phyloP scores from a whole-genome alignment of 768 basidiomycete genomes.

The Tulasnella sp. region DNA sequence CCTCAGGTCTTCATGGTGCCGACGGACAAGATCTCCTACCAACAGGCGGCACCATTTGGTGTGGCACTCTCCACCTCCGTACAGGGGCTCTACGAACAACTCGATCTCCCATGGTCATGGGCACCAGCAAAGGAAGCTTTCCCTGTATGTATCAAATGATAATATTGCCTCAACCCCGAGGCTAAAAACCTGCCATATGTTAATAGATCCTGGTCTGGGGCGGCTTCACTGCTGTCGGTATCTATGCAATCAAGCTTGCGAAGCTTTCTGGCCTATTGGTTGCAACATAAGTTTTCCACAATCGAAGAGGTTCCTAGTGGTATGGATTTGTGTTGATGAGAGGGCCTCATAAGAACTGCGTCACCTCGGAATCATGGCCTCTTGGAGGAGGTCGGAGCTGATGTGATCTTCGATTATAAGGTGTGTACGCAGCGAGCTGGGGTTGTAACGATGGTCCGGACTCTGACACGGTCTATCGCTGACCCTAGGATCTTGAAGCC shows the following conservation, averaged over 20 bases:
- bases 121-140: not conserved
- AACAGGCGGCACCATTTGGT: slow-evolving; percentile 19
- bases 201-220: slow-evolving; percentile 18
- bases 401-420: slow-evolving; percentile 32
- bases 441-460: not conserved
- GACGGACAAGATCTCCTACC: slow-evolving; percentile 15
- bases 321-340: not conserved
- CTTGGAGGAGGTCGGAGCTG: slow-evolving; percentile 34
- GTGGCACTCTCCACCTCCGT: slow-evolving; percentile 21
- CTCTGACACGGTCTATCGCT: not conserved
- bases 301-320: too few species aligned
- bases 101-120: slow-evolving; percentile 17
- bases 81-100: slow-evolving; percentile 16
- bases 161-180: not conserved
- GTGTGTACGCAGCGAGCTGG: not conserved
- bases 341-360: slow-evolving; percentile 24
- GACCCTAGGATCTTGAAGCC: not conserved
- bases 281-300: slow-evolving; percentile 24
- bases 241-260: slow-evolving; percentile 33
- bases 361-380: slow-evolving; percentile 31
- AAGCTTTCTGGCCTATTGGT: slow-evolving; percentile 35
- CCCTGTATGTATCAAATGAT: not conserved
- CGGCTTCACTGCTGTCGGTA: slow-evolving; percentile 24
- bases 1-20: slow-evolving; percentile 18
- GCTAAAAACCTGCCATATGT: not conserved